Base-by-base conservation (phyloP, 2,329 filamentous ascomycete genomes). In the Botryotinia globosa region DNA sequence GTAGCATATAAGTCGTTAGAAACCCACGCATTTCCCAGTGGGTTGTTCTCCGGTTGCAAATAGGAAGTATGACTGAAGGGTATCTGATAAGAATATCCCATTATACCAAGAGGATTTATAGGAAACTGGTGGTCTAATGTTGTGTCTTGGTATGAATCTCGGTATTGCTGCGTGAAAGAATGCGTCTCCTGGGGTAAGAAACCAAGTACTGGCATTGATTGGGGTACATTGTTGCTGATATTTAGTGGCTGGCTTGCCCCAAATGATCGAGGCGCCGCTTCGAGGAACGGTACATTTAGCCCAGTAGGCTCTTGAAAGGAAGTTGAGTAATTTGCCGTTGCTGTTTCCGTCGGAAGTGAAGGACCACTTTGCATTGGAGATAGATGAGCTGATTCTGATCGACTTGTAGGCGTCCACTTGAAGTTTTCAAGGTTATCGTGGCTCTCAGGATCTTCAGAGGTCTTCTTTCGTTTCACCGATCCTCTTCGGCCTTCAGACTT, bases 1-100 rank as follows among this genome's bases (percentile, higher is more conserved):
- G 77, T 77, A 20, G 74, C 74, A n/a, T 78, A 77, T 56, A 78
- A 76, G 44, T 78, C 77, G 39, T 74, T 73, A 3, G 76, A 77
- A 34, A 76, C 77, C 77, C 77, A 77, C 4, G 76, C 73, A 67
- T 75, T 74, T 9, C 51, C 69, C 12, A 67, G 37, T 18, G 67
- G 63, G 4, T 29, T 65, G 10, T 71, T 45, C 37, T 73, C 72
- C 12, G 74, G 69, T 22, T 75, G 73, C 32, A 59, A 34, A 45
- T 59, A 45, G 14, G 69, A 29, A 29, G 32, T 32, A 29, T 67
- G 54, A 20, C 34, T 65, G 42, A 63, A 67, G 8, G 34, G 48
- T n/a, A 58, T 39, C 7, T 56, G 54, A 32, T 42, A 42, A 5
- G 69, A 44, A 34, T 67, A 48, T 22, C 58, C 69, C 45, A 29